These are phyloP conservation scores for Euphrasia arctica DNA, from an alignment of 305 asterid genomes.

Conservation along the genomic window DNA sequence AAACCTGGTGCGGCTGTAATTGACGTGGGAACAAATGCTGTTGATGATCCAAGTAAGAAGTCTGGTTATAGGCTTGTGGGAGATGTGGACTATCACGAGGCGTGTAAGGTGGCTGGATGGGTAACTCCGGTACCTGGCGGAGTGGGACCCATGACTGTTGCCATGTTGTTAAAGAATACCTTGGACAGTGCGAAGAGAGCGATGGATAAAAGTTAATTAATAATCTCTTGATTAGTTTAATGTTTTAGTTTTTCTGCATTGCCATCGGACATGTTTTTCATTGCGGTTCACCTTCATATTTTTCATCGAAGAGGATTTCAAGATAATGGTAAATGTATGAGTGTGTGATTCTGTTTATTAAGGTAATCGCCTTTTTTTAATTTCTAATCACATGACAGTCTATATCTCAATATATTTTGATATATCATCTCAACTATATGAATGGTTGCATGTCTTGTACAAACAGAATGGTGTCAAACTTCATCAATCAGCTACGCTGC, in stretches of 20 bases:
- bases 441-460: no score
- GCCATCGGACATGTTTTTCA: no score
- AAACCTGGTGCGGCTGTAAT: slow-evolving; percentile 95
- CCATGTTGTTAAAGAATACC: slow-evolving; percentile 89
- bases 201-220: slow-evolving; percentile 28
- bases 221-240: no score
- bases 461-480: no score
- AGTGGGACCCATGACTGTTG: slow-evolving; percentile 95
- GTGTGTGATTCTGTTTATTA: background rate
- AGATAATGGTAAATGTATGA: background rate
- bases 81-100: slow-evolving; percentile 80
- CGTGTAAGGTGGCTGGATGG: slow-evolving; percentile 75
- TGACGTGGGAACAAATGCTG: slow-evolving; percentile 86
- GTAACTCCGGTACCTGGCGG: slow-evolving; percentile 97
- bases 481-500: no score
- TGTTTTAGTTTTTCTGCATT: no score
- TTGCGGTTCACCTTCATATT: no score
- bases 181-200: slow-evolving; percentile 79
- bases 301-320: background rate
- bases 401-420: no score
- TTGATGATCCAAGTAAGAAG: slow-evolving; percentile 72
- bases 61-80: slow-evolving; percentile 93
- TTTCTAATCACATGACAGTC: no score
- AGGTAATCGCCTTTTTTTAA: background rate
- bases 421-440: no score